phyloP scores from a whole-genome alignment of 208 protist species.

The Lotmaria passim region DNA sequence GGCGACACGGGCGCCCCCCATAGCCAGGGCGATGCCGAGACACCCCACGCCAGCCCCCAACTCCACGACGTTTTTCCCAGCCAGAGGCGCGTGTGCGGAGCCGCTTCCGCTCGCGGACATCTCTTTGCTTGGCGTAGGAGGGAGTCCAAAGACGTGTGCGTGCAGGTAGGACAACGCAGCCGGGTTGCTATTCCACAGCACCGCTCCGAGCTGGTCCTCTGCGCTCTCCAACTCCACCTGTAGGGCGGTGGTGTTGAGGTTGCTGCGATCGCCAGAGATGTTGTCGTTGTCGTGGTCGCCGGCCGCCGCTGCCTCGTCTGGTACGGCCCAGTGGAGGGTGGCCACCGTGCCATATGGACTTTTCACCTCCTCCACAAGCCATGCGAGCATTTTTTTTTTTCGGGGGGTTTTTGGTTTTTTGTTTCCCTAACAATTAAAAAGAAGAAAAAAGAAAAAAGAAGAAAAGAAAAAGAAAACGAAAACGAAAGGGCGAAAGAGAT shows the following conservation, averaged over 20 bases:
- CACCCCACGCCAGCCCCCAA: slow-evolving; percentile 86
- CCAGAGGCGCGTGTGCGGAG: slow-evolving; percentile 9
- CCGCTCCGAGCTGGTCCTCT: slow-evolving; percentile 86
- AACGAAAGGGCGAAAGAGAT: too few species aligned
- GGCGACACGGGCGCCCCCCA: slow-evolving; percentile 67
- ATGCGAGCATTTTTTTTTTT: slow-evolving; percentile 80
- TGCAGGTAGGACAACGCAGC: slow-evolving; percentile 73
- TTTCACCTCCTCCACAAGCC: slow-evolving; percentile 69
- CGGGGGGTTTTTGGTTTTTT: too few species aligned
- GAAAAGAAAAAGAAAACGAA: too few species aligned
- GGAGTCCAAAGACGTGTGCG: slow-evolving; percentile 45
- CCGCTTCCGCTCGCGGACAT: neutral
- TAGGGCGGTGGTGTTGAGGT: slow-evolving; percentile 29
- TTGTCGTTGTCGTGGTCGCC: slow-evolving; percentile 3
- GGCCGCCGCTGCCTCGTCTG: slow-evolving; percentile 29
- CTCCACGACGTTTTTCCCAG: slow-evolving; percentile 50
- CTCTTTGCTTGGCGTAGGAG: neutral
- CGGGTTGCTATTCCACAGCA: slow-evolving; percentile 91
- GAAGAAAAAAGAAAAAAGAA: slow-evolving; percentile 13
- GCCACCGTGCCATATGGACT: slow-evolving; percentile 77
- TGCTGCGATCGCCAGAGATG: too few species aligned
- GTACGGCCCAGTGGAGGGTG: slow-evolving; percentile 86
- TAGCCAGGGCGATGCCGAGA: slow-evolving; percentile 89
- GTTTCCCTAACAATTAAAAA: neutral
- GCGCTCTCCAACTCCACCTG: slow-evolving; percentile 68